Evolutionary conservation across 2,329 filamentous ascomycete genomes (phyloP).

Genomic region (Verticillium dahliae): DNA sequence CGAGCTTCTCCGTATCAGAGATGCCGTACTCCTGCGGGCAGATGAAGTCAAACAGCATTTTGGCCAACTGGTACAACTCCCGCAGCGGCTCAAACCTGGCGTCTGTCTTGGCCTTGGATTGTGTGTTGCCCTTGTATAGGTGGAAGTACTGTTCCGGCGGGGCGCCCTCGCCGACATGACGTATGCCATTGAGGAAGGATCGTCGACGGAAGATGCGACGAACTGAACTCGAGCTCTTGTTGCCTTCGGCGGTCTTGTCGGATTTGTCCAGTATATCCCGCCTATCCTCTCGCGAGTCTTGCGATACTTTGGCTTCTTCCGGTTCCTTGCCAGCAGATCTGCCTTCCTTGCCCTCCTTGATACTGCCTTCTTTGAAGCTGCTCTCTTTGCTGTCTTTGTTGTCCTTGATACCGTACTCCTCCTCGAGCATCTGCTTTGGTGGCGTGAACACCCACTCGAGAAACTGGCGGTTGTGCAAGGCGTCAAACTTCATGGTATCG

Average conservation of each 20-base stretch:
- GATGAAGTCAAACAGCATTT: slow-evolving; percentile 96
- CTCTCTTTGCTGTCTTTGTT: slow-evolving; percentile 14
- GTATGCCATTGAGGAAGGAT: slow-evolving; percentile 50
- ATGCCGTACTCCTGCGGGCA: slow-evolving; percentile 98
- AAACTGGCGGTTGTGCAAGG: slow-evolving; percentile 91
- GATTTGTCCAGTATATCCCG: slow-evolving; percentile 24
- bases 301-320: slow-evolving; percentile 30
- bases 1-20: slow-evolving; percentile 91
- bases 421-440: slow-evolving; percentile 68
- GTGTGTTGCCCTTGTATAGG: slow-evolving; percentile 71
- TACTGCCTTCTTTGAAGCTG: slow-evolving; percentile 15
- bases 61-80: slow-evolving; percentile 88
- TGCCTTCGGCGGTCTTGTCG: slow-evolving; percentile 26
- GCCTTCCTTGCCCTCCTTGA: slow-evolving; percentile 31
- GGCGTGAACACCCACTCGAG: slow-evolving; percentile 97
- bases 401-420: slow-evolving; percentile 48
- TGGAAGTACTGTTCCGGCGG: slow-evolving; percentile 77
- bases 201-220: slow-evolving; percentile 53
- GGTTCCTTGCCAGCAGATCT: slow-evolving; percentile 28
- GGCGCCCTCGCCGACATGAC: slow-evolving; percentile 46
- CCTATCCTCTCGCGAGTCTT: slow-evolving; percentile 28
- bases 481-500: slow-evolving; percentile 99
- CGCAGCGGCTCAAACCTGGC: slow-evolving; percentile 80
- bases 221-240: slow-evolving; percentile 22
- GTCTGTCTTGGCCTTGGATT: slow-evolving; percentile 74